A percentile compares a stretch with the other conserved stretches of the same genome.
Conservation (phyloP, 1,284 basidiomycete genomes). For the Moesziomyces sp. region DNA sequence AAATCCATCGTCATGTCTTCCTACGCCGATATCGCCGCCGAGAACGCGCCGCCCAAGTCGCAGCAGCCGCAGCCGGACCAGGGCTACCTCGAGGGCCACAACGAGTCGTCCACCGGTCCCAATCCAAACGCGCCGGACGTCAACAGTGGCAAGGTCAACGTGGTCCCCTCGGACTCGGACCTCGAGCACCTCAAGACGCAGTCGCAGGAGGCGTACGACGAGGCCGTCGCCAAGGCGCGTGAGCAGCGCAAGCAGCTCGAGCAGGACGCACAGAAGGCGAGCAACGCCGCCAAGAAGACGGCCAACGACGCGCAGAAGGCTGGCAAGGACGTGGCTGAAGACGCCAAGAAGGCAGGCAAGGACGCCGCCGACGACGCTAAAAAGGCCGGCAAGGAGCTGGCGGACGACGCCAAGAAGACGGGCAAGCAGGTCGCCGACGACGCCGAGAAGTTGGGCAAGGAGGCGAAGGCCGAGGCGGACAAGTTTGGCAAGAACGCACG, state of each 20-base stretch:
- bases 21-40: constrained; percentile 53
- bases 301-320: constrained; percentile 38
- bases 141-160: constrained; percentile 54
- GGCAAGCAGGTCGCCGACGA: constrained; percentile 35
- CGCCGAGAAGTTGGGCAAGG: constrained; percentile 41
- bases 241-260: constrained; percentile 49
- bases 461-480: constrained; percentile 25
- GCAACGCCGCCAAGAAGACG: constrained; percentile 25
- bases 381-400: constrained; percentile 30
- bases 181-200: constrained; percentile 59
- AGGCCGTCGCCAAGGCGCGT: constrained; percentile 36
- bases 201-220: constrained; percentile 46
- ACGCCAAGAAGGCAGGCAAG: constrained; percentile 15
- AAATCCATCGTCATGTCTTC: constrained; percentile 27
- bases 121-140: constrained; percentile 37
- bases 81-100: constrained; percentile 44
- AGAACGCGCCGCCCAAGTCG: constrained; percentile 49
- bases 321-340: constrained; percentile 17
- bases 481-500: constrained; percentile 39
- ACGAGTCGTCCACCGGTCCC: constrained; percentile 7
- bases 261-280: constrained; percentile 31
- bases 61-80: constrained; percentile 53
- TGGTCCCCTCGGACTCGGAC: constrained; percentile 47
- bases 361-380: constrained; percentile 10
- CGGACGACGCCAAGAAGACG: constrained; percentile 17